Conservation (phyloP, 352 stramenopile genomes). For the Pythium insidiosum region DNA sequence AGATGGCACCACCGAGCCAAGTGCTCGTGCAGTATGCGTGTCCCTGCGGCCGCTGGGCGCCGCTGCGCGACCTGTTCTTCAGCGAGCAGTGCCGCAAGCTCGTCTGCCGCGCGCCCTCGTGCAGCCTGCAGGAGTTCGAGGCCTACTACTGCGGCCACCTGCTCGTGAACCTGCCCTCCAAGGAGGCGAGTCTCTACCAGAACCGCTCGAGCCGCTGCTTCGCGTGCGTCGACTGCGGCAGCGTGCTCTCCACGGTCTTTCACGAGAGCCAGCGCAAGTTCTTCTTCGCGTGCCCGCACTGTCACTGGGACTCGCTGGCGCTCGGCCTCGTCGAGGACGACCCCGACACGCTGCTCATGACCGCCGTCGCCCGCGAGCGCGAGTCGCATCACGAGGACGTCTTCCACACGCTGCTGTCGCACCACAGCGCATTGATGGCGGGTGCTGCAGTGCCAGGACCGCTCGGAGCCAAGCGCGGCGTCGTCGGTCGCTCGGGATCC, state of each 20-base stretch:
- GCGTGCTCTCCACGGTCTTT: conserved; percentile 60
- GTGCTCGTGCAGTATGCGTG: conserved; percentile 64
- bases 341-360: conserved; percentile 79
- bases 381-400: conserved; percentile 64
- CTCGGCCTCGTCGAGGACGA: conserved; percentile 63
- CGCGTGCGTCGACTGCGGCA: conserved; percentile 59
- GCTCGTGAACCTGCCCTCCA: conserved; percentile 82
- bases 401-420: conserved; percentile 60
- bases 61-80: conserved; percentile 56
- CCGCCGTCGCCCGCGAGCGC: conserved; percentile 64
- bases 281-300: conserved; percentile 81
- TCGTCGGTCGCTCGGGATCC: conserved; percentile 14
- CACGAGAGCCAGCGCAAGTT: conserved; percentile 44
- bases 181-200: conserved; percentile 82
- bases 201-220: conserved; percentile 84
- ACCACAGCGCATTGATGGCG: conserved; percentile 24
- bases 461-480: no score
- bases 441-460: no score
- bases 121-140: conserved; percentile 83
- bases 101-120: conserved; percentile 57
- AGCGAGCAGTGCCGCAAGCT: conserved; percentile 70
- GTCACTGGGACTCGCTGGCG: conserved; percentile 77
- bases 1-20: no score
- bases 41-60: conserved; percentile 56
- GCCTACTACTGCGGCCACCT: conserved; percentile 83